Evolutionary conservation across 805 yeast species (phyloP), one percentile per base, ranked within the genome.

Genomic region (Candida nemodendra): DNA sequence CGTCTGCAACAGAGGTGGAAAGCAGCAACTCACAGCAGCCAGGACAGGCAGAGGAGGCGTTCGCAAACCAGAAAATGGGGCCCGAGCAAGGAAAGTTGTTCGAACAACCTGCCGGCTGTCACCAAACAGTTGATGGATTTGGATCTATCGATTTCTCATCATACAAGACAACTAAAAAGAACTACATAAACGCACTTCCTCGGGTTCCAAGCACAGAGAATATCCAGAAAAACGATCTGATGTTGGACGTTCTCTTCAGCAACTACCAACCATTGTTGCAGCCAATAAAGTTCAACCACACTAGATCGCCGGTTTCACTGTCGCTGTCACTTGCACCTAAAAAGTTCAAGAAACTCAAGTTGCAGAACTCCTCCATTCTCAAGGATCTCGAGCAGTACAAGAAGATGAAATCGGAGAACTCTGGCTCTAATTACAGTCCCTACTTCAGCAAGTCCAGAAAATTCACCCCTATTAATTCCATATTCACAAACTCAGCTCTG

Each of bases 161-260:
- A 15, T 37, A 21, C 38, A 41, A 34, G 13, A 26, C 37, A 5
- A 38, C 50, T 11, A 53, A 46, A 36, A 54, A 49, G 39, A 49
- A 50, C 32, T 50, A 55, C 42, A 44, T 58, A 29, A 51, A 52
- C 26, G 47, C 59, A 3, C 50, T 59, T 27, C 64, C 64, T n/a
- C 46, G 59, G 23, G 65, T 62, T 11, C 64, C 65, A 14, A 46
- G 43, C 13, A 62, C 65, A 2, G 49, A 48, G 27, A 57, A 59
- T 39, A 60, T 62, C 24, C 56, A 50, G 26, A 51, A 54, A 24
- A 54, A 49, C 30, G 48, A 48, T 4, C 44, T 62, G 30, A 38
- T 53, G 40, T 30, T 57, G 18, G 65, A 62, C 38, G 48, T 56
- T 41, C 44, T 62, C 32, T 53, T 61, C 45, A 54, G 48, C 44